phyloP scores from a whole-genome alignment of 1,284 basidiomycete genomes.

The Tylopilus sp. region DNA sequence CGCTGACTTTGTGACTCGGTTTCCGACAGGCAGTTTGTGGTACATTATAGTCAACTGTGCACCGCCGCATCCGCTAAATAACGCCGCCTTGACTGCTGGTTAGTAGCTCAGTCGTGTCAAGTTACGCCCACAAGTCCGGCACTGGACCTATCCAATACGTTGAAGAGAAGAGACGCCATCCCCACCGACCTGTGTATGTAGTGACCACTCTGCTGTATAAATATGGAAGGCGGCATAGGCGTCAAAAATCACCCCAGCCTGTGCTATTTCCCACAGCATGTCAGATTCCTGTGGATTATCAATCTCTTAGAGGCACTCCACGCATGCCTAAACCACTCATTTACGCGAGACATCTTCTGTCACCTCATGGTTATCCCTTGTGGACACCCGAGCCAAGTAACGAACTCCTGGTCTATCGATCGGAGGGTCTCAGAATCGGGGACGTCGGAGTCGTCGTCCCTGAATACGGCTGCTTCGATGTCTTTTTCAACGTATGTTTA shows the following conservation, averaged over 20 bases:
- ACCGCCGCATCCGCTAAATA: constrained; percentile 7
- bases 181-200: no score
- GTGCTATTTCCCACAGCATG: neutral
- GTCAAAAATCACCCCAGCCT: neutral
- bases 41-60: constrained; percentile 25
- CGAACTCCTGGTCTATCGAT: no score
- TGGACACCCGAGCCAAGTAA: neutral
- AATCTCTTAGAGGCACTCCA: neutral
- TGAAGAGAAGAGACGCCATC: neutral
- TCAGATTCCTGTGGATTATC: neutral
- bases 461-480: no score
- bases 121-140: neutral
- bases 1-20: constrained; percentile 15
- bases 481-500: constrained; percentile 31
- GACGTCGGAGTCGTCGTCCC: no score
- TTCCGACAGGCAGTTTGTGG: constrained; percentile 15
- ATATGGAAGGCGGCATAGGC: no score
- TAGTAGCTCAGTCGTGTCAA: no score
- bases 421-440: no score
- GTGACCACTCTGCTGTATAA: neutral
- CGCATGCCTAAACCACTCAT: neutral
- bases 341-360: neutral
- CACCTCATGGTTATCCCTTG: neutral
- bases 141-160: no score
- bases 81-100: no score